These are phyloP conservation scores for Prunus yedoensis DNA, from an alignment of 331 rosid species.

Conservation along the genomic window DNA sequence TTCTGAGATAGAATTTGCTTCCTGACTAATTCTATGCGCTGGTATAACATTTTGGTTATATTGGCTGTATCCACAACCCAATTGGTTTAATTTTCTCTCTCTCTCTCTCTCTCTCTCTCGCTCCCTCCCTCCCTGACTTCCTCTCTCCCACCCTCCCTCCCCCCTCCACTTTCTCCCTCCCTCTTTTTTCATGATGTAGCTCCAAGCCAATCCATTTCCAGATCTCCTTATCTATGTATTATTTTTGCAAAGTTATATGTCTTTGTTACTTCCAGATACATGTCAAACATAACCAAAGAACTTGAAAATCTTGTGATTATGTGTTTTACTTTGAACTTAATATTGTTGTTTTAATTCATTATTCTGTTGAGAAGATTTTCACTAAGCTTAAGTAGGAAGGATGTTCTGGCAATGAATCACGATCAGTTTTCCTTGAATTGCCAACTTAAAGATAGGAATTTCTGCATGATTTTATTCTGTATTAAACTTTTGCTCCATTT, in stretches of 20 bases:
- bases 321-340: constrained; percentile 17
- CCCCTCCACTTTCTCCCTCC: too few relatives aligned
- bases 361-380: neutral
- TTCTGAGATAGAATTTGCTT: neutral
- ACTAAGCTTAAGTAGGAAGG: neutral
- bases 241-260: neutral
- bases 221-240: too few relatives aligned
- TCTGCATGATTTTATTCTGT: constrained; percentile 5
- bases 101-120: too few relatives aligned
- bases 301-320: neutral
- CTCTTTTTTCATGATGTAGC: too few relatives aligned
- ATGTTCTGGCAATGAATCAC: constrained; percentile 11
- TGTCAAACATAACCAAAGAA: neutral
- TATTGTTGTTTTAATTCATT: constrained; percentile 9
- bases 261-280: neutral
- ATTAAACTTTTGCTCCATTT: neutral
- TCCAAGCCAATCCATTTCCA: too few relatives aligned
- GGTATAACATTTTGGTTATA: too few relatives aligned
- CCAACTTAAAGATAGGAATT: constrained; percentile 20
- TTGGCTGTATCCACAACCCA: too few relatives aligned
- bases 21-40: too few relatives aligned
- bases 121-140: too few relatives aligned
- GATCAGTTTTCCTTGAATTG: constrained; percentile 10
- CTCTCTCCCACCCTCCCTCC: too few relatives aligned
- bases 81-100: too few relatives aligned